Percentiles rank a stretch among this genome's conserved stretches.
Evolutionary conservation across 331 rosid genomes (phyloP).

Genomic region (Rosa hybrid): DNA sequence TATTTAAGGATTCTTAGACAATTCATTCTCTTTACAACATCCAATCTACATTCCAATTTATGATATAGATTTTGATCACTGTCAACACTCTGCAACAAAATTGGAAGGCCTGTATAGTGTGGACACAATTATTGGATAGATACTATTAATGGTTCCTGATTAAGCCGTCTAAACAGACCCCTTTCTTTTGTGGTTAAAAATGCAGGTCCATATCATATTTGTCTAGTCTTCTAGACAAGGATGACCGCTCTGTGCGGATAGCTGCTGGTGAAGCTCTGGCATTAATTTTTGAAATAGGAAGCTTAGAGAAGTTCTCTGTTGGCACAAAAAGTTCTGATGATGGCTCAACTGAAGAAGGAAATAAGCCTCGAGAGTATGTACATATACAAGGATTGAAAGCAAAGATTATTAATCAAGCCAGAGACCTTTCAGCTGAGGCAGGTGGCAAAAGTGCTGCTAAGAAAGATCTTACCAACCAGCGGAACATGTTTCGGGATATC

Average conservation of each 20-base stretch:
- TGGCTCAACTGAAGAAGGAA: constrained; percentile 45
- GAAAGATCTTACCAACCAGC: constrained; percentile 83
- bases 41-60: not conserved
- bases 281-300: constrained; percentile 77
- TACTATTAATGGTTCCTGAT: not conserved
- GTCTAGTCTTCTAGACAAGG: constrained; percentile 86
- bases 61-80: not conserved
- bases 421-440: constrained; percentile 77
- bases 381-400: constrained; percentile 78
- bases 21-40: not conserved
- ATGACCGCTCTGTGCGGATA: constrained; percentile 81
- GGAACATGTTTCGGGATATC: constrained; percentile 78
- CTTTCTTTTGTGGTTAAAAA: constrained; percentile 21
- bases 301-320: constrained; percentile 52
- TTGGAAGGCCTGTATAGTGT: not conserved
- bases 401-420: constrained; percentile 76
- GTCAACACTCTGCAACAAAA: not conserved
- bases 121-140: not conserved
- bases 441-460: constrained; percentile 93
- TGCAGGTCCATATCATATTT: constrained; percentile 77
- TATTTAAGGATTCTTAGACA: not conserved
- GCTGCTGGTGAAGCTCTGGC: constrained; percentile 98
- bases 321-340: constrained; percentile 45
- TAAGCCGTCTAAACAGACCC: not conserved
- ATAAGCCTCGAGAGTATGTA: constrained; percentile 53